Base-by-base conservation (phyloP, 768 basidiomycete species). In the Tricholomella constricta region DNA sequence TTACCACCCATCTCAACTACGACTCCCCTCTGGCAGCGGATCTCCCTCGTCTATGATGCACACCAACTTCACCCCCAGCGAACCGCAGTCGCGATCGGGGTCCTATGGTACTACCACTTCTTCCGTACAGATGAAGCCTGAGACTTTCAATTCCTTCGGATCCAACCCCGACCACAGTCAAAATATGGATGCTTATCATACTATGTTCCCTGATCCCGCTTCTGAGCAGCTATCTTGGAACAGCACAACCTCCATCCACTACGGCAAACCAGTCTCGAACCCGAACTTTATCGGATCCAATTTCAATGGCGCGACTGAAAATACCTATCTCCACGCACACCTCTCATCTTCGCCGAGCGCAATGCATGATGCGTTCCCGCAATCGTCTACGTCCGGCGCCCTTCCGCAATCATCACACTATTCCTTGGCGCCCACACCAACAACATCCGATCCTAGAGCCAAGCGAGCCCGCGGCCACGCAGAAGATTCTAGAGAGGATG, bases 381-480 rank as follows among this genome's bases (percentile, higher is more conserved):
- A 65, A 38, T 55, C 54, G 37, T 25, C 62, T 22, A 37, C 63
- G 5, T 27, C 25, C 11, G 17, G 4, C 26, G 9, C 42, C 12
- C 23, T 26, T 25, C 5, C 42, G 9, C 65, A 62, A 41, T 54
- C 56, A 34, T 25, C 62, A 12, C 61, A 65, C 37, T 69, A 64
- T 40, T 63, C 62, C 34, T 45, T 54, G 11, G 27, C 54, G n/a
- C 40, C 61, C 15, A 26, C 43, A 23, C 40, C 60, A 15, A 48
- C 43, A 11, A 43, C 54, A 38, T 15, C 61, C 43, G 53, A 57
- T 50, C 65, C 64, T 14, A 68, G 70, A 26, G 32, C 62, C 6
- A 81, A 81, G 62, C 69, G 78, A 12, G 67, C 60, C 25, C 76
- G 73, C 36, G 54, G 51, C 22, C 63, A 62, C 48, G 65, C 60